Percentiles rank a stretch among this genome's conserved stretches.
Evolutionary conservation across 208 protist species (phyloP).

Genomic region (Phytomonas francai): DNA sequence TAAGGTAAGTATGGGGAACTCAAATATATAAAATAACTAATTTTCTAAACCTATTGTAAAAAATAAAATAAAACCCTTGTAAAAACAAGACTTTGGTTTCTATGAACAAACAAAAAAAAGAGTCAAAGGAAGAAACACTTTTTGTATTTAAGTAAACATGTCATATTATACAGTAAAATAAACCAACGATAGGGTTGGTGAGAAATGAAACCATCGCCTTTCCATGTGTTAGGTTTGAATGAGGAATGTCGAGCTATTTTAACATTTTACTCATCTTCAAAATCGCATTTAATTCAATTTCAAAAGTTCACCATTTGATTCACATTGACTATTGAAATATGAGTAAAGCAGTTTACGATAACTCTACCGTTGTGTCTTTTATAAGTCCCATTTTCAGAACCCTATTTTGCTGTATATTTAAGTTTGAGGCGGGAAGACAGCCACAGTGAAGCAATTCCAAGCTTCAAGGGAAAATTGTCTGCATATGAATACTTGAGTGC

Average conservation of each 20-base stretch:
- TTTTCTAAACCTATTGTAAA: conserved; percentile 3
- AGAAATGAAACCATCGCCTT: not conserved
- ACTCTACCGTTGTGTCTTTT: not conserved
- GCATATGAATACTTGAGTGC: not conserved
- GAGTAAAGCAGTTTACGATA: not conserved
- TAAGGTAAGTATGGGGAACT: not conserved
- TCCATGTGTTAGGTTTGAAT: not conserved
- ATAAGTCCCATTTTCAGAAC: not conserved
- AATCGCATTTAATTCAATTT: not conserved
- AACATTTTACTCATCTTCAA: not conserved
- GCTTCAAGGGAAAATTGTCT: not conserved
- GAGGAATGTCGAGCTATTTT: not conserved
- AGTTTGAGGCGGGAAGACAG: not conserved
- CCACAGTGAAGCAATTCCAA: not conserved
- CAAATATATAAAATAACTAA: not conserved
- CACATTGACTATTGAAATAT: not conserved
- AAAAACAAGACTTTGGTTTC: conserved; percentile 3
- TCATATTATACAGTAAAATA: not conserved
- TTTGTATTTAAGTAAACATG: not conserved
- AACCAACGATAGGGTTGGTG: not conserved
- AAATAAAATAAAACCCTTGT: conserved; percentile 14
- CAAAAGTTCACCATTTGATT: not conserved
- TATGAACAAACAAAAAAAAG: not conserved
- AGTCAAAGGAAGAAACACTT: not conserved
- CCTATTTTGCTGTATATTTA: not conserved